A percentile compares a stretch with the other conserved stretches of the same genome.
Conservation (phyloP, 2,329 filamentous ascomycete genomes). For the Teratosphaeria epicoccoides region DNA sequence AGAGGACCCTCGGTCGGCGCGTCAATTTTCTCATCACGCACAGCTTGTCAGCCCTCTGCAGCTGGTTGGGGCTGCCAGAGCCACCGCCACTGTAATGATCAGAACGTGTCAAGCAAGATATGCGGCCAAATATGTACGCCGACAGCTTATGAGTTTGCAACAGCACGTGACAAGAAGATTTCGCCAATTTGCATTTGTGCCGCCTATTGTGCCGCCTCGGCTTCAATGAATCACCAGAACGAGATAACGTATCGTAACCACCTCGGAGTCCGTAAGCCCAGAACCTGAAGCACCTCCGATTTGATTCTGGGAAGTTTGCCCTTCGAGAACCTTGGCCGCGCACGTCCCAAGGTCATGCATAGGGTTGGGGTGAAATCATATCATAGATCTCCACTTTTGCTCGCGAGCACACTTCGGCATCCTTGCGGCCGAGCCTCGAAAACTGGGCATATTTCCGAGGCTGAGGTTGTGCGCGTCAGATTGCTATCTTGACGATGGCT, state of each 20-base stretch:
- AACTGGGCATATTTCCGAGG: neutral
- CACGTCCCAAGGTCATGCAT: neutral
- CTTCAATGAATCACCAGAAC: neutral
- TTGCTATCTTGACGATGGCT: neutral
- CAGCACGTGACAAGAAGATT: neutral
- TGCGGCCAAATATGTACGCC: neutral
- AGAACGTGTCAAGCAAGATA: neutral
- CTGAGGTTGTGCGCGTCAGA: neutral
- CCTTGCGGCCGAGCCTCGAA: neutral
- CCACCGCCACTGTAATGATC: neutral
- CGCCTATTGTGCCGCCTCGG: neutral
- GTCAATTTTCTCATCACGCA: neutral
- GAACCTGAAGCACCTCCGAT: neutral
- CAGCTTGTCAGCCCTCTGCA: too few species aligned
- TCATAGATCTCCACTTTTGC: neutral
- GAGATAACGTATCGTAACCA: too few species aligned
- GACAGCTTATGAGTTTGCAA: neutral
- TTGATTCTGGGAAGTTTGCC: too few species aligned
- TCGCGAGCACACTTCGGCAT: neutral
- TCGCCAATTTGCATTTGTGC: neutral
- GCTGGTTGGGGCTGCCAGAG: too few species aligned
- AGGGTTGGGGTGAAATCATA: neutral
- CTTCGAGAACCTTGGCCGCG: neutral
- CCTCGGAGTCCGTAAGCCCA: neutral
- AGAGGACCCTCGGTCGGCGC: neutral